Evolutionary conservation across 2,329 filamentous ascomycete genomes (phyloP).

Genomic region (Trichoderma breve): DNA sequence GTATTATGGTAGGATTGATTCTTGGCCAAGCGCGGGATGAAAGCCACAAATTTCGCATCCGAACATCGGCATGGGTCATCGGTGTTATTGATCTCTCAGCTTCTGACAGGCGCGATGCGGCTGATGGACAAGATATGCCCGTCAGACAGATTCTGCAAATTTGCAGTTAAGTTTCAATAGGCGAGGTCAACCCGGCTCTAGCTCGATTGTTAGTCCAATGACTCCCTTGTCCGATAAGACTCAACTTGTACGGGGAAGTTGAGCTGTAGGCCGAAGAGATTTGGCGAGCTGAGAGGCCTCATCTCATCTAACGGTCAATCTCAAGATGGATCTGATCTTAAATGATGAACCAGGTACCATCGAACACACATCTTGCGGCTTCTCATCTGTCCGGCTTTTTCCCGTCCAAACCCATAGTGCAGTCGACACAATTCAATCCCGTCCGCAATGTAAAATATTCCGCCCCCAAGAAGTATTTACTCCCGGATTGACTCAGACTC

Average conservation of each 20-base stretch:
- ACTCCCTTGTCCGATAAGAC: background rate
- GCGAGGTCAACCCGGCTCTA: background rate
- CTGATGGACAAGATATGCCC: background rate
- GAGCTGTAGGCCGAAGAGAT: background rate
- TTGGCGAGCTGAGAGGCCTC: background rate
- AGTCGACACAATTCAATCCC: background rate
- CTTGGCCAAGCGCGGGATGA: background rate
- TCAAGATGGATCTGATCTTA: background rate
- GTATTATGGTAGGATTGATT: background rate
- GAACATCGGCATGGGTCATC: background rate
- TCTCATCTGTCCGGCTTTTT: background rate
- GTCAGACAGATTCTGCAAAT: background rate
- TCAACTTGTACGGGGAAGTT: background rate
- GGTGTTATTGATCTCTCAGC: background rate
- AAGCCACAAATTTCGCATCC: background rate
- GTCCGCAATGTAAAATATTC: background rate
- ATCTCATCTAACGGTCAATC: background rate
- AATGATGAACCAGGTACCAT: background rate
- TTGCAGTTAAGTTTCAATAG: background rate
- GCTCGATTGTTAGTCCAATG: background rate
- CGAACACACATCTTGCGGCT: background rate
- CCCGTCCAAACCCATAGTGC: too few relatives aligned
- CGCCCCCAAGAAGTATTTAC: background rate
- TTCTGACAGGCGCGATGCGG: background rate
- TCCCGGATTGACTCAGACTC: constrained; percentile 2